phyloP scores from a whole-genome alignment of 768 basidiomycete genomes.

The Tricholoma bakamatsutake region DNA sequence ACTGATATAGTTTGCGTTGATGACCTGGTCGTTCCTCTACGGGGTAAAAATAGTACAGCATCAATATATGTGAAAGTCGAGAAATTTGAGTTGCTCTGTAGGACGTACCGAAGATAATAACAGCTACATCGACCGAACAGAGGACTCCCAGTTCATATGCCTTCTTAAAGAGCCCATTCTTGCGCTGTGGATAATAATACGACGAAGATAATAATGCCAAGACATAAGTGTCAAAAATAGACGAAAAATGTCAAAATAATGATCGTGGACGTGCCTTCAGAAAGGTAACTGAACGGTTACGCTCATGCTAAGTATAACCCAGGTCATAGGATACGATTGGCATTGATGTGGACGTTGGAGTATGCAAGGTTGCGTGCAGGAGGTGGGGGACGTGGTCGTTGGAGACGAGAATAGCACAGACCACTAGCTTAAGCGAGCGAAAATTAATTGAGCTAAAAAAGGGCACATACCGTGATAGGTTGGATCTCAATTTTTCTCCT shows the following conservation, averaged over 20 bases:
- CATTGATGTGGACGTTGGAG: neutral
- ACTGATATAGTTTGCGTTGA: slow-evolving; percentile 77
- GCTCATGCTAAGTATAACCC: slow-evolving; percentile 69
- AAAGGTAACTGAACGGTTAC: slow-evolving; percentile 88
- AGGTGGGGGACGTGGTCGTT: neutral
- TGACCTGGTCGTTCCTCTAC: slow-evolving; percentile 75
- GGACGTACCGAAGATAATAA: slow-evolving; percentile 66
- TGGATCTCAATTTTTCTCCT: slow-evolving; percentile 78
- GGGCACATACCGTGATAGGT: slow-evolving; percentile 60
- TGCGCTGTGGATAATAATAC: slow-evolving; percentile 49
- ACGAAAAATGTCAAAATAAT: slow-evolving; percentile 30
- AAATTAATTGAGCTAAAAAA: slow-evolving; percentile 11
- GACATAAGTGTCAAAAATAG: slow-evolving; percentile 57
- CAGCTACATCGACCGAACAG: slow-evolving; percentile 83
- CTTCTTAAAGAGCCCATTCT: slow-evolving; percentile 89
- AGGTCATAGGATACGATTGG: slow-evolving; percentile 9
- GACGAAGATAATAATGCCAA: slow-evolving; percentile 36
- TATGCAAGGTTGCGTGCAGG: slow-evolving; percentile 19
- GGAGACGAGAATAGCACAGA: slow-evolving; percentile 1
- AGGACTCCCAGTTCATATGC: slow-evolving; percentile 88
- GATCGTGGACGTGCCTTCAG: slow-evolving; percentile 57
- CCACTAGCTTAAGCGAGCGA: slow-evolving; percentile 5
- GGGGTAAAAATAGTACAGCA: slow-evolving; percentile 39
- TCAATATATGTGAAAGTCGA: slow-evolving; percentile 9
- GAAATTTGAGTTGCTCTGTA: neutral